These are phyloP conservation scores for Furcasterigmium furcatum DNA, from an alignment of 2,329 filamentous ascomycete species.

Conservation along the genomic window DNA sequence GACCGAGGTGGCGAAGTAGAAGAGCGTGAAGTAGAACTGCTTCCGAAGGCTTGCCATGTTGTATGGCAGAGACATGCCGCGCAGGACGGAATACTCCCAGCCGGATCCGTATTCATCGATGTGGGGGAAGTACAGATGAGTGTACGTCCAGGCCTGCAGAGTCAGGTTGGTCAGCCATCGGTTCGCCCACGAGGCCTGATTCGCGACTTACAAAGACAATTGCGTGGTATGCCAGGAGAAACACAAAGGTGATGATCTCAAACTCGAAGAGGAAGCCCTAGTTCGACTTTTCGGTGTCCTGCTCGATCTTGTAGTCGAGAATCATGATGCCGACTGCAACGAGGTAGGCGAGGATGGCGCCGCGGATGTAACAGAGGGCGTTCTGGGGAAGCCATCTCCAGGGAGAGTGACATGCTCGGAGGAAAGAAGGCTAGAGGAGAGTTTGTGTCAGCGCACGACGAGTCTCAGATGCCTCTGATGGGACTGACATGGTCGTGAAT, in stretches of 20 bases:
- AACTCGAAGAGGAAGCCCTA: constrained; percentile 48
- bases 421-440: constrained; percentile 41
- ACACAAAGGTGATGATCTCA: constrained; percentile 36
- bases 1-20: constrained; percentile 42
- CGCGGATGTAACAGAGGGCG: constrained; percentile 39
- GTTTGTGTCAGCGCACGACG: constrained; percentile 7
- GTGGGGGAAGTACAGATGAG: constrained; percentile 46
- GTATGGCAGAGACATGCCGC: constrained; percentile 40
- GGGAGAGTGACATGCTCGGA: constrained; percentile 48
- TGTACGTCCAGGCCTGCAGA: constrained; percentile 46
- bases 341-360: constrained; percentile 38
- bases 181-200: background rate
- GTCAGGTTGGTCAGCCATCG: background rate
- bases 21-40: constrained; percentile 46
- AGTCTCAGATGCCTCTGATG: background rate
- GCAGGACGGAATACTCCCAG: constrained; percentile 32
- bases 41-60: constrained; percentile 35
- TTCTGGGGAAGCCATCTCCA: constrained; percentile 45
- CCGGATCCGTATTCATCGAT: constrained; percentile 29
- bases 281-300: constrained; percentile 30
- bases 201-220: constrained; percentile 41
- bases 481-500: constrained; percentile 25
- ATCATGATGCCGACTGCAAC: constrained; percentile 36
- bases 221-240: constrained; percentile 42
- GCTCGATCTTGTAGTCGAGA: constrained; percentile 41